Percentiles rank a stretch among this genome's conserved stretches.
phyloP scores from a whole-genome alignment of 495 filamentous ascomycete genomes.

The Talaromyces thailandensis region DNA sequence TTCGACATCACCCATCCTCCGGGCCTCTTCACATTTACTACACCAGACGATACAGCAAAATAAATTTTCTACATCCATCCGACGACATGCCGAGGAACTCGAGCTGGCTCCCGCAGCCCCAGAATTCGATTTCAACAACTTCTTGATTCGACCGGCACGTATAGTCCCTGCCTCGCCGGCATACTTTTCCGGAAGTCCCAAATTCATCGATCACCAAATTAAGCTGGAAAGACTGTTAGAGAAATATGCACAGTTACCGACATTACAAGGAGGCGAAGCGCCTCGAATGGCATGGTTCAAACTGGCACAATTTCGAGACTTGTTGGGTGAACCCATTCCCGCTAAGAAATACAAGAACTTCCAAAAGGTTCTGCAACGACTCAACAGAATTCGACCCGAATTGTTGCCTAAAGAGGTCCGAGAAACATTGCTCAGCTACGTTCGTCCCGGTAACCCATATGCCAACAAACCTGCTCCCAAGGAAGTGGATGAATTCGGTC shows the following conservation, averaged over 20 bases:
- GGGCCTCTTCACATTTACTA: constrained; percentile 8
- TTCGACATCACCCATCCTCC: constrained; percentile 6
- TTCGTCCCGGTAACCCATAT: constrained; percentile 64
- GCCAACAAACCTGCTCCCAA: constrained; percentile 45
- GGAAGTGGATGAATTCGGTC: constrained; percentile 61
- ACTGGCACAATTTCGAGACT: constrained; percentile 61
- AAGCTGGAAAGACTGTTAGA: constrained; percentile 58
- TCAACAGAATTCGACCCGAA: constrained; percentile 79
- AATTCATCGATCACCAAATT: constrained; percentile 80
- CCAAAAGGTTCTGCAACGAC: constrained; percentile 60
- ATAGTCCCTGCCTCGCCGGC: constrained; percentile 77
- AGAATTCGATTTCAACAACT: constrained; percentile 31
- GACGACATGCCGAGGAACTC: constrained; percentile 18
- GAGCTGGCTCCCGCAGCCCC: constrained; percentile 32
- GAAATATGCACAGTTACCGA: constrained; percentile 63
- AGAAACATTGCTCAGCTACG: constrained; percentile 56
- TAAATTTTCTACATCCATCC: constrained; percentile 5
- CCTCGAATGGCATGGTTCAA: constrained; percentile 81
- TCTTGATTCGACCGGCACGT: constrained; percentile 42
- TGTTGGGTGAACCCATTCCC: constrained; percentile 67
- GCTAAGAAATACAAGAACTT: constrained; percentile 71
- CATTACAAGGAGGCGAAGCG: constrained; percentile 49
- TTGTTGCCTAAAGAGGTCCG: constrained; percentile 63
- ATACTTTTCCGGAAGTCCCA: constrained; percentile 82
- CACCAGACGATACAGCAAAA: neutral